Evolutionary conservation across 176 grass and related monocot species (phyloP), one percentile per base, ranked within the genome.

Genomic region (Oryza australiensis): DNA sequence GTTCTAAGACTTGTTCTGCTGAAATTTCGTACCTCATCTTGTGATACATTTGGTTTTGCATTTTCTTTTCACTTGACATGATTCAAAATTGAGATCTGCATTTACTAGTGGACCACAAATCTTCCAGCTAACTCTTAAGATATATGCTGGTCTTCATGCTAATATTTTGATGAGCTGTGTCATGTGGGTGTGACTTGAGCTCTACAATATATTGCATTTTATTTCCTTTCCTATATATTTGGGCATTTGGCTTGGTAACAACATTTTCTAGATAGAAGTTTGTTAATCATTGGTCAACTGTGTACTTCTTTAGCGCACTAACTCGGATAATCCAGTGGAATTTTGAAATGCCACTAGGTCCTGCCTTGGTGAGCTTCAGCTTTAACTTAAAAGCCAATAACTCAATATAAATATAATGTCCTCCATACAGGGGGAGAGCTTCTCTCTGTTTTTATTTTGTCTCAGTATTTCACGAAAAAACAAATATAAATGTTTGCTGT

Each of bases 191-290:
- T 77, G 27, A 35, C 40, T 62, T 26, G 20, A 53, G 34, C 16
- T 48, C 14, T 40, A 75, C 2, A 38, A 38, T 75, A 69, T 37
- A 26, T 79, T 64, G 22, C n/a, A 18, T 73, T 64, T 83, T 78
- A n/a, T 79, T 88, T 29, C 0, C 26, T 80, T 70, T 45, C 23
- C 3, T 40, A 15, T 89, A 34, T 41, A 53, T 70, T 51, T 84
- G 22, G 23, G 26, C 55, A 53, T 70, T 63, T 84, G 14, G 29
- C 40, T 89, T 84, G 29, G 75, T 76, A 42, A 8, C 13, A 74
- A 29, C 27, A 30, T 82, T n/a, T 66, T 72, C 45, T 32, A 14
- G 68, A 60, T 32, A 80, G 23, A 12, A 45, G 42, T 85, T 4
- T 26, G 23, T 73, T 60, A 3, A 34, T 23, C 43, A 42, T 46